Evolutionary conservation across 2,329 filamentous ascomycete genomes (phyloP).

Genomic region (Magnaporthales sp.): DNA sequence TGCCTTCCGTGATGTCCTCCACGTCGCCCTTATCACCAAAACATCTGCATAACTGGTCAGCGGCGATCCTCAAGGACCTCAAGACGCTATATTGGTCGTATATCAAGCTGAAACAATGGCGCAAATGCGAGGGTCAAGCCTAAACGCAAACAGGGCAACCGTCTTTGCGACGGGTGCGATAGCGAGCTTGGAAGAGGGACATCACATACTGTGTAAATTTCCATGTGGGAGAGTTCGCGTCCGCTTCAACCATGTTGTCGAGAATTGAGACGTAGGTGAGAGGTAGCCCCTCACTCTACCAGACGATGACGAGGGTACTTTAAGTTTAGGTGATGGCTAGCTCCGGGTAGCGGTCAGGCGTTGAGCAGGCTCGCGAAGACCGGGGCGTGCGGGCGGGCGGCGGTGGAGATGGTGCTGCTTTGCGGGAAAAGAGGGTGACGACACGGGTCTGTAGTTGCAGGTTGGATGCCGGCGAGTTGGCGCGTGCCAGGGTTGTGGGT

Average conservation of each 20-base stretch:
- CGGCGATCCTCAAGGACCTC: conserved; percentile 12
- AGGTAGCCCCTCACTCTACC: conserved; percentile 18
- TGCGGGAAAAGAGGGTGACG: not conserved
- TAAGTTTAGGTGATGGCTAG: conserved; percentile 8
- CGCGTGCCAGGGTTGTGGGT: not conserved
- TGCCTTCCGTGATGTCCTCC: conserved; percentile 96
- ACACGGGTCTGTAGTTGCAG: not conserved
- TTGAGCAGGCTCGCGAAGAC: not conserved
- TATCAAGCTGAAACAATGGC: not conserved
- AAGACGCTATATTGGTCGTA: not conserved
- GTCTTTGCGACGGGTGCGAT: not conserved
- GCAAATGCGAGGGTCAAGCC: not conserved
- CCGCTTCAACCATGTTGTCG: conserved; percentile 82
- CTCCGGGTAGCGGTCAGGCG: not conserved
- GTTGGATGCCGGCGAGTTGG: not conserved
- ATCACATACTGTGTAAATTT: conserved; percentile 94
- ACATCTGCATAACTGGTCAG: conserved; percentile 52
- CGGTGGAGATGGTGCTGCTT: not conserved
- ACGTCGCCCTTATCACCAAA: conserved; percentile 99
- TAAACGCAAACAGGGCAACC: not conserved
- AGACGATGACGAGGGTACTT: conserved; percentile 6
- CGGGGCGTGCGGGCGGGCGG: not conserved
- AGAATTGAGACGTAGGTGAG: conserved; percentile 15
- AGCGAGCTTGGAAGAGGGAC: not conserved
- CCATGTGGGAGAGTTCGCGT: conserved; percentile 92